Conservation (phyloP, 2,329 filamentous ascomycete species). For the Fusarium sarcochroum region DNA sequence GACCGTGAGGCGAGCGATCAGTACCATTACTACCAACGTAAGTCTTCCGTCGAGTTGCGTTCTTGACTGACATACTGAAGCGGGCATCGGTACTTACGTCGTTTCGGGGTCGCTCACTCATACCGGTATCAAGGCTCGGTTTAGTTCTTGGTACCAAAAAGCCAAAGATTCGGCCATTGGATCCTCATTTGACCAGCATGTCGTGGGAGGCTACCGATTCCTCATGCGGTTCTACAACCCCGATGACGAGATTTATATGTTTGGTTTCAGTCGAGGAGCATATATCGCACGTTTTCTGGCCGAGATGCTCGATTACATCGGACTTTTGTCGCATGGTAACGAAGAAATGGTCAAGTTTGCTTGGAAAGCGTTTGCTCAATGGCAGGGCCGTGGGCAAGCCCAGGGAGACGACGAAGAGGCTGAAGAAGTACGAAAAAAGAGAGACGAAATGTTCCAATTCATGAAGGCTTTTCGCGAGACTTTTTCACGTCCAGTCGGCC, state of each 20-base stretch:
- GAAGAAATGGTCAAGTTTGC: slow-evolving; percentile 88
- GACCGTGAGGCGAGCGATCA: slow-evolving; percentile 74
- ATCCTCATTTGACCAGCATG: slow-evolving; percentile 84
- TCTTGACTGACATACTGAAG: slow-evolving; percentile 50
- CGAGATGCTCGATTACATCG: slow-evolving; percentile 88
- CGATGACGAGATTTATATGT: slow-evolving; percentile 77
- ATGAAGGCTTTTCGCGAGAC: slow-evolving; percentile 87
- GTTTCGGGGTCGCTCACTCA: slow-evolving; percentile 71
- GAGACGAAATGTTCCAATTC: slow-evolving; percentile 76
- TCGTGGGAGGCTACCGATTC: slow-evolving; percentile 86
- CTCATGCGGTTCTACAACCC: slow-evolving; percentile 80
- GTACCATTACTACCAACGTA: slow-evolving; percentile 75
- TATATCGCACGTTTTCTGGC: slow-evolving; percentile 83
- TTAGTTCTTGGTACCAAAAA: slow-evolving; percentile 78
- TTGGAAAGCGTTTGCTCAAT: slow-evolving; percentile 84
- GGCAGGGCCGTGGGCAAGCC: slow-evolving; percentile 72
- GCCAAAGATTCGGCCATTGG: slow-evolving; percentile 86
- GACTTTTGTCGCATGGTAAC: slow-evolving; percentile 83
- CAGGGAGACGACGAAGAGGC: slow-evolving; percentile 59
- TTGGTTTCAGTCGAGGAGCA: slow-evolving; percentile 80
- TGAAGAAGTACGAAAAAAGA: slow-evolving; percentile 55
- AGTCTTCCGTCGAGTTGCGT: slow-evolving; percentile 37
- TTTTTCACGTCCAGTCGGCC: slow-evolving; percentile 80
- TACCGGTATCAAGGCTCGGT: slow-evolving; percentile 67
- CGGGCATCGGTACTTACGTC: slow-evolving; percentile 81